phyloP scores from a whole-genome alignment of 2,329 filamentous ascomycete species.

The Penicillium corylophilum region DNA sequence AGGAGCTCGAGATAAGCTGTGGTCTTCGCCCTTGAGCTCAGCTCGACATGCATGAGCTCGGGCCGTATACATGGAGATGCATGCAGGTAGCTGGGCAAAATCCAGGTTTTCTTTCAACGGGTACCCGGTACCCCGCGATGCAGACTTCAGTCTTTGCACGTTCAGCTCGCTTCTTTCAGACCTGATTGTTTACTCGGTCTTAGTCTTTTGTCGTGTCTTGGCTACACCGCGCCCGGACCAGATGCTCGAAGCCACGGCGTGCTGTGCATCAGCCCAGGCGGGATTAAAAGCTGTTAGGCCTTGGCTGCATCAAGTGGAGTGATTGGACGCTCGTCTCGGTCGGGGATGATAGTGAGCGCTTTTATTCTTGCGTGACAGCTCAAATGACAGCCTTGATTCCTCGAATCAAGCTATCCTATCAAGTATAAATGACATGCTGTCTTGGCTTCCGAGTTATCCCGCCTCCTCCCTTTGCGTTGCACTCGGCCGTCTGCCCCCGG shows the following conservation, averaged over 20 bases:
- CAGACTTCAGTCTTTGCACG: neutral
- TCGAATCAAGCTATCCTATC: neutral
- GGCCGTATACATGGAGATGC: neutral
- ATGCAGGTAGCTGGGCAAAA: neutral
- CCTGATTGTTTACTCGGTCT: neutral
- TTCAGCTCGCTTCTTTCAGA: neutral
- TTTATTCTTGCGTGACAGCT: neutral
- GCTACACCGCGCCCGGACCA: neutral
- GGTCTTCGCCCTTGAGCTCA: slow-evolving; percentile 5
- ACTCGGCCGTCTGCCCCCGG: neutral
- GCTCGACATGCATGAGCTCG: slow-evolving; percentile 8
- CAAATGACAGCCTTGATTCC: neutral
- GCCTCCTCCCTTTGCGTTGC: neutral
- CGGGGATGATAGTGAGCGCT: neutral
- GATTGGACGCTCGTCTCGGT: neutral
- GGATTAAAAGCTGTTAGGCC: neutral
- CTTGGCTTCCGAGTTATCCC: slow-evolving; percentile 3
- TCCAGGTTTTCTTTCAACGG: neutral
- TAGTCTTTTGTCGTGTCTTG: neutral
- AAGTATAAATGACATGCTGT: neutral
- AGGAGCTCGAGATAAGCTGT: slow-evolving; percentile 13
- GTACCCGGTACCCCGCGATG: neutral
- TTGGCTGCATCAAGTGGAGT: neutral
- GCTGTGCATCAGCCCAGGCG: neutral
- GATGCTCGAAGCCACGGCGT: neutral